Percentiles rank a stretch among this genome's conserved stretches.
phyloP scores from a whole-genome alignment of 2,329 filamentous ascomycete species.

The Diaporthe velutina region DNA sequence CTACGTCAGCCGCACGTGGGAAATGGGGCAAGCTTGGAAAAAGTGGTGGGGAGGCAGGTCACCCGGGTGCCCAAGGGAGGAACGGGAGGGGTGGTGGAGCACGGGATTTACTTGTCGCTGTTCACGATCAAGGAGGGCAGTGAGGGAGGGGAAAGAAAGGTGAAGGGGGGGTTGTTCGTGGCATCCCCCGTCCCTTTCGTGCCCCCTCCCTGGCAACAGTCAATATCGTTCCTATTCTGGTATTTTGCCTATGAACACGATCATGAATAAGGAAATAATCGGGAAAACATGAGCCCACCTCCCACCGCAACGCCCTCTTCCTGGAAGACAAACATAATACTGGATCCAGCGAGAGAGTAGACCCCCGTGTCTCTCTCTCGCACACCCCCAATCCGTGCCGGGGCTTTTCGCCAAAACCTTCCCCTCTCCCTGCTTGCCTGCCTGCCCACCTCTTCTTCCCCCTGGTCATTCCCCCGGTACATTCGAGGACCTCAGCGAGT shows the following conservation, averaged over 20 bases:
- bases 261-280: conserved; percentile 29
- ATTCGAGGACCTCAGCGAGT: not conserved
- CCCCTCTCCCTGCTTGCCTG: not conserved
- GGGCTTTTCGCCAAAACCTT: conserved; percentile 13
- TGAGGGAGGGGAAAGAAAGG: not conserved
- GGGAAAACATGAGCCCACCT: not conserved
- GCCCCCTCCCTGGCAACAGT: conserved; percentile 17
- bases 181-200: not conserved
- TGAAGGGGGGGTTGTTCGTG: not conserved
- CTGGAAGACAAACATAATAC: not conserved
- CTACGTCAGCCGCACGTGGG: conserved; percentile 37
- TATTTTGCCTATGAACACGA: conserved; percentile 32
- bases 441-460: no score
- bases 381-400: not conserved
- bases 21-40: not conserved
- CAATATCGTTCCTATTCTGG: conserved; percentile 28
- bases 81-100: conserved; percentile 12
- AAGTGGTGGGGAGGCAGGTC: conserved; percentile 24
- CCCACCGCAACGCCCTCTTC: not conserved
- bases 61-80: conserved; percentile 9
- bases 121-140: not conserved
- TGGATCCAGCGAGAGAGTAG: conserved; percentile 3
- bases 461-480: not conserved
- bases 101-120: not conserved
- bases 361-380: not conserved